Evolutionary conservation across 129 eudicot genomes (phyloP), one percentile per base, ranked within the genome.

Genomic region (Flaveria ramosissima): DNA sequence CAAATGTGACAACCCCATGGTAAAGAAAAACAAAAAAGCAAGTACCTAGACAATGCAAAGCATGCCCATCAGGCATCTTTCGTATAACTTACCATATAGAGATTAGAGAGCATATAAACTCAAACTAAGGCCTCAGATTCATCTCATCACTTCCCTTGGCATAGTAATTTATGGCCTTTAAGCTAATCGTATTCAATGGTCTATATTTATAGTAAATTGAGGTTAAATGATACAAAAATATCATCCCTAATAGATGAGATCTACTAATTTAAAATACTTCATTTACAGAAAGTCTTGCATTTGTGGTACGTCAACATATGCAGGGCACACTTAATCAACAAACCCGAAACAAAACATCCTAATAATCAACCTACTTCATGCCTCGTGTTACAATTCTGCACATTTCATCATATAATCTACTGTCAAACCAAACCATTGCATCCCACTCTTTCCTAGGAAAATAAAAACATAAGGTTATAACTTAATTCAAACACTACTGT

Each of bases 41-140:
- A 41, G 30, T 32, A 43, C 19, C 36, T 47, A 75, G 62, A 16
- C 32, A 75, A n/a, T 19, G 62, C 32, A 24, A 62, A 24, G 17
- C 71, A 60, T 46, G 78, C 78, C 39, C 70, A 74, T 24, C 24
- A 24, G 6, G 8, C 14, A 17, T 24, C 0, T 62, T 61, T 60
- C 3, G 17, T 24, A 60, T 7, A 41, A 41, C 19, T 6, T 57
- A 42, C 70, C 53, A 56, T 19, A 73, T 55, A 41, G 10, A 41
- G 21, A 19, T 57, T 55, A 41, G 10, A 41, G 21, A 19, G 24
- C 43, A 73, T 19, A 36, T 41, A 1, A 41, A 39, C 23, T 57
- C 68, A 53, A 30, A 13, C 55, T 39, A 56, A 47, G 68, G 68
- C 65, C 48, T n/a, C 50, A n/a, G 50, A 66, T 66, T 66, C 71